Evolutionary conservation across 768 basidiomycete species (phyloP).

Genomic region (Kwoniella dejecticola): DNA sequence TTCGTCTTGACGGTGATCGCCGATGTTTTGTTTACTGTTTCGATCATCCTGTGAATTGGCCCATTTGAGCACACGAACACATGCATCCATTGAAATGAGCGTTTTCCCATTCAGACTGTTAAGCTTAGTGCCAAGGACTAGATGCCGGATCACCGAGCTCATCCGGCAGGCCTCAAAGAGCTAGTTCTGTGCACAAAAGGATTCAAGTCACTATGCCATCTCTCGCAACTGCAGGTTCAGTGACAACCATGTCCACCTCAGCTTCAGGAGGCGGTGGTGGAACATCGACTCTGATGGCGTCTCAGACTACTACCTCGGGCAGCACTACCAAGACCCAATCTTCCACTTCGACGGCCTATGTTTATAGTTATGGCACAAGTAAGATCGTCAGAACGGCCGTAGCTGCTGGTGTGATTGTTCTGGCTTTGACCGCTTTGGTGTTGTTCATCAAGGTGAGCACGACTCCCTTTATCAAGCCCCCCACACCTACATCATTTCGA

Average conservation of each 20-base stretch:
- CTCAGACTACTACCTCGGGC: background rate
- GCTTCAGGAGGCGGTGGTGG: background rate
- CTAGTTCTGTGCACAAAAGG: too few relatives aligned
- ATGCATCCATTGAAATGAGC: too few relatives aligned
- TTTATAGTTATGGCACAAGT: slow-evolving; percentile 35
- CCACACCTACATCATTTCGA: background rate
- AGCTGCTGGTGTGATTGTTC: slow-evolving; percentile 45
- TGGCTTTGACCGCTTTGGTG: slow-evolving; percentile 37
- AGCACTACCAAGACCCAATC: background rate
- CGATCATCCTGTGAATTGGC: too few relatives aligned
- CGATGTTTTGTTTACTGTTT: too few relatives aligned
- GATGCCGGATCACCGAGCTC: too few relatives aligned
- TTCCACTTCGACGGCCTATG: slow-evolving; percentile 15
- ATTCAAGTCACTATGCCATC: slow-evolving; percentile 18
- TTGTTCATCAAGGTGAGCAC: slow-evolving; percentile 48
- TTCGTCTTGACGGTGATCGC: too few relatives aligned
- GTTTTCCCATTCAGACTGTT: too few relatives aligned
- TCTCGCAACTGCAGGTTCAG: slow-evolving; percentile 13
- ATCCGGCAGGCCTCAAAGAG: too few relatives aligned
- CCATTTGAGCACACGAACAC: too few relatives aligned
- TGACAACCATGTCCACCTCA: slow-evolving; percentile 9
- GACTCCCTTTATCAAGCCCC: background rate
- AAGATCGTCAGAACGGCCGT: slow-evolving; percentile 47
- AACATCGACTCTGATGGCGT: background rate
- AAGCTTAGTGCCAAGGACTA: too few relatives aligned